phyloP scores from a whole-genome alignment of 192 early-diverging fungal genomes.

The Backusella parvicylindrica region DNA sequence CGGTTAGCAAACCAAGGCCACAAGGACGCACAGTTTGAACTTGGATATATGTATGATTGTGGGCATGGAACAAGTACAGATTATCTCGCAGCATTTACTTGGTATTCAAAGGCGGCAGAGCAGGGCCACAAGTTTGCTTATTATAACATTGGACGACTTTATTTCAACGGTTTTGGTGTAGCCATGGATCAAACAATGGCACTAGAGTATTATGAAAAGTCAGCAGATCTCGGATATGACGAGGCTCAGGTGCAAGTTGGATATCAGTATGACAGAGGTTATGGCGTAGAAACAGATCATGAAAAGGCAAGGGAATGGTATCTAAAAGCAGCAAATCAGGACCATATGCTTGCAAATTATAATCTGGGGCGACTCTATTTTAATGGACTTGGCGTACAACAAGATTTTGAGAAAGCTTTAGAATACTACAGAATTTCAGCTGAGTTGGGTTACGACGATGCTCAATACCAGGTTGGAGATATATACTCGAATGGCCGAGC shows the following conservation, averaged over 20 bases:
- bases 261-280: background rate
- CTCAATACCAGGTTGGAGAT: slow-evolving; percentile 37
- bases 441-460: slow-evolving; percentile 49
- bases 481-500: background rate
- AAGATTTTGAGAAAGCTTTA: slow-evolving; percentile 45
- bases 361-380: slow-evolving; percentile 77
- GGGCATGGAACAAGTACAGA: slow-evolving; percentile 51
- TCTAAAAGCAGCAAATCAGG: slow-evolving; percentile 61
- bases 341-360: slow-evolving; percentile 80
- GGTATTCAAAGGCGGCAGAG: slow-evolving; percentile 56
- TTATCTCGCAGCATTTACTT: slow-evolving; percentile 44
- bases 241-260: slow-evolving; percentile 42
- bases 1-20: slow-evolving; percentile 53
- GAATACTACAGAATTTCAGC: background rate
- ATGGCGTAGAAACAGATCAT: slow-evolving; percentile 30
- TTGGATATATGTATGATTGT: slow-evolving; percentile 73
- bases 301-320: slow-evolving; percentile 64
- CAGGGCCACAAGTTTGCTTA: slow-evolving; percentile 51
- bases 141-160: slow-evolving; percentile 78
- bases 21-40: slow-evolving; percentile 57
- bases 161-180: slow-evolving; percentile 80
- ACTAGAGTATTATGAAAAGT: slow-evolving; percentile 47
- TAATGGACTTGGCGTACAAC: slow-evolving; percentile 64
- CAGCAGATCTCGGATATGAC: slow-evolving; percentile 50
- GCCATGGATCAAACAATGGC: slow-evolving; percentile 44